Base-by-base conservation (phyloP, 805 yeast genomes). In the Nakazawaea ishiwadae region DNA sequence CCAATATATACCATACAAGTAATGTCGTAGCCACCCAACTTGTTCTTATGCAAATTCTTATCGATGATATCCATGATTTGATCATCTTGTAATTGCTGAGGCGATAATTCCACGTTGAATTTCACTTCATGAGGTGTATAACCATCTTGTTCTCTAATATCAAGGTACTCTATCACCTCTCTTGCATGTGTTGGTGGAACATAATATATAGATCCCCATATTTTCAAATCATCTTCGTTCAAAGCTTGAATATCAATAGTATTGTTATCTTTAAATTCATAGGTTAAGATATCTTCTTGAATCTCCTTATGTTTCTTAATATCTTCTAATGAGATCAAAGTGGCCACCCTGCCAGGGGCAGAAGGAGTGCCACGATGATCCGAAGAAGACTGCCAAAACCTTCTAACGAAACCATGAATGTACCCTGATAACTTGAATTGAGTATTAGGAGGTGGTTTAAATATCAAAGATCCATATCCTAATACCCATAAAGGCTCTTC, bases 291-390 rank as follows among this genome's bases (percentile, higher is more conserved):
- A 50, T 78, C 79, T 2, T 62, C 46, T 27, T 67, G 64, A 42
- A 79, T 72, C 2, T 41, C 49, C 0, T 50, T 44, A 45, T 76
- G 66, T 2, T 51, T 40, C 19, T 73, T 55, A 14, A 84, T 68
- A 44, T 77, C 79, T 6, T 72, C 71, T 34, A 74, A 65, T 8
- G 89, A 75, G 1, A 90, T 68, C 35, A 90, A 64, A 0, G 97
- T 90, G 8, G 77, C 96, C 1, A 90, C 97, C 26, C 97, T 62
- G 0, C 98, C 98, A 1, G 95, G 96, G n/a, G 63, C 56, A 43
- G 77, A 85, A 0, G 87, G 88, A 0, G 95, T 84, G 1, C 97
- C 97, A 40, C 97, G 64, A 59, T 91, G 96, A 58, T 90, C 97
- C 18, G 81, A 77, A 9, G 93, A 82, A 27, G 86, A 75, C 59